phyloP scores from a whole-genome alignment of 164 flowering plant genomes.

The grape (Vitis vinifera) region ASM3070453v1 NC_081806.1:4206001-4206500 shows the following conservation, averaged over 20 bases:
- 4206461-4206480: not conserved
- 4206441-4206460: not conserved
- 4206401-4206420: not conserved
- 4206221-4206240: conserved; percentile 13
- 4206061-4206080: conserved; percentile 13
- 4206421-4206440: not conserved
- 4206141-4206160: conserved; percentile 9
- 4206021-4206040: conserved; percentile 11
- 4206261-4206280: conserved; percentile 10
- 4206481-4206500: not conserved
- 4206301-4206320: conserved; percentile 17
- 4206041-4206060: conserved; percentile 6
- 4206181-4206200: conserved; percentile 18
- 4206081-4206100: not conserved
- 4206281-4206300: conserved; percentile 19
- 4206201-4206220: conserved; percentile 21
- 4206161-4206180: conserved; percentile 11
- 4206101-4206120: conserved; percentile 13
- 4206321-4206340: conserved; percentile 12
- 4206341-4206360: conserved; percentile 17
- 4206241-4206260: conserved; percentile 16
- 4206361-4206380: conserved; percentile 8
- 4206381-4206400: conserved; percentile 18
- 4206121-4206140: conserved; percentile 13
- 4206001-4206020: not conserved